These are phyloP conservation scores for Aegilops speltoides DNA, from an alignment of 176 grass and related monocot species.

Conservation along the genomic window DNA sequence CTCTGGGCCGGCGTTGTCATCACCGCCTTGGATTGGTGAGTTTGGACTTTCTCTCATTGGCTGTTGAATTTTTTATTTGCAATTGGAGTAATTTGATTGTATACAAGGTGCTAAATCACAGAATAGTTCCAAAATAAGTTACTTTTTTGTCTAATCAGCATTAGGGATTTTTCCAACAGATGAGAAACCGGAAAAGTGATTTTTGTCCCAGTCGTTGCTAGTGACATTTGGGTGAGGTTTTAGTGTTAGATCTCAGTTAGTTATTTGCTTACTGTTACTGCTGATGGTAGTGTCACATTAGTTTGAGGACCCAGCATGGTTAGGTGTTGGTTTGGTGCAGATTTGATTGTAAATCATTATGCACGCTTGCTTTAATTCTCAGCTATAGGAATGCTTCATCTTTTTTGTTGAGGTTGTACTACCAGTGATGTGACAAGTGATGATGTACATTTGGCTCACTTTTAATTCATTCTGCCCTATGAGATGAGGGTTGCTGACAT, in stretches of 20 bases:
- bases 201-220: not conserved
- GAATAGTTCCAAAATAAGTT: constrained; percentile 29
- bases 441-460: not conserved
- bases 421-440: not conserved
- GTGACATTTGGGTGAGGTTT: constrained; percentile 1
- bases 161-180: not conserved
- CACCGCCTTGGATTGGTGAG: constrained; percentile 92
- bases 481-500: not conserved
- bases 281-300: not conserved
- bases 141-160: not conserved
- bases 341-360: not conserved
- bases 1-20: constrained; percentile 95
- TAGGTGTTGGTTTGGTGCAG: not conserved
- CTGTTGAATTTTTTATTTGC: not conserved
- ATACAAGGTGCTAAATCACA: not conserved
- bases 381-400: constrained; percentile 8
- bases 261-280: not conserved
- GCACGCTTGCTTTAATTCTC: not conserved
- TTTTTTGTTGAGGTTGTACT: not conserved
- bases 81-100: constrained; percentile 11
- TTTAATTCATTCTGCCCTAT: constrained; percentile 3
- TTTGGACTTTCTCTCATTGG: not conserved
- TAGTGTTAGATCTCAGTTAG: constrained; percentile 12
- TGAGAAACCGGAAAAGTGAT: not conserved
- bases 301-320: not conserved